Evolutionary conservation across 805 yeast species (phyloP), one percentile per base, ranked within the genome.

Genomic region (Barnettozyma californica): DNA sequence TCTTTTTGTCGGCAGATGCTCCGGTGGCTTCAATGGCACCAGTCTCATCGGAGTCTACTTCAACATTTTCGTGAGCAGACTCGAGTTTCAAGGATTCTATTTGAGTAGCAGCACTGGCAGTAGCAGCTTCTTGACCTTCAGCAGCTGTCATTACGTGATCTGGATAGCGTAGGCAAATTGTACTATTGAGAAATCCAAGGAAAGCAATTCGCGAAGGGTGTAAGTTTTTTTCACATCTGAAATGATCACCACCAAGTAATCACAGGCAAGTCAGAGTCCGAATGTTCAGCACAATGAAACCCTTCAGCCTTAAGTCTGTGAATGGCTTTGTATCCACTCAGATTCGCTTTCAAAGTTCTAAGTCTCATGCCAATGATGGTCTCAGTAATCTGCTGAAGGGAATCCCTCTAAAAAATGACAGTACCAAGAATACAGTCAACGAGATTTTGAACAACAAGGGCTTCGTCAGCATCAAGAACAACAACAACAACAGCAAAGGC

Each of bases 1-100:
- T 68, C 58, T 64, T 64, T 51, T 65, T 40, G 18, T 35, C 42
- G 20, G 18, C 37, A 41, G 43, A 14, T 18, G 53, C 70, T n/a
- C 51, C 69, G 2, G 51, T 68, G 6, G 53, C 69, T 29, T 44
- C 51, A 2, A 16, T 53, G 3, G 38, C 54, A 4, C 29, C 37
- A 9, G 35, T 35, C 20, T 49, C 45, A 36, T 27, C 37, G 21
- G 26, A 18, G 14, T 38, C 47, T 4, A 20, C 42, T 2, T 35
- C 50, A 9, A 10, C 36, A 4, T 51, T 51, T 5, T 47, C 70
- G 2, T 59, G 66, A 3, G 48, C 34, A 9, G 21, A 42, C 40
- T 18, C 41, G 43, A 31, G 26, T 3, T 36, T 35, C 38, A 35
- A 35, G 21, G 38, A 35, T 16, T 35, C 38, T 4, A 35, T 11